A percentile compares a stretch with the other conserved stretches of the same genome.
Conservation (phyloP, 352 stramenopile species). For the Pythium brassicae region DNA sequence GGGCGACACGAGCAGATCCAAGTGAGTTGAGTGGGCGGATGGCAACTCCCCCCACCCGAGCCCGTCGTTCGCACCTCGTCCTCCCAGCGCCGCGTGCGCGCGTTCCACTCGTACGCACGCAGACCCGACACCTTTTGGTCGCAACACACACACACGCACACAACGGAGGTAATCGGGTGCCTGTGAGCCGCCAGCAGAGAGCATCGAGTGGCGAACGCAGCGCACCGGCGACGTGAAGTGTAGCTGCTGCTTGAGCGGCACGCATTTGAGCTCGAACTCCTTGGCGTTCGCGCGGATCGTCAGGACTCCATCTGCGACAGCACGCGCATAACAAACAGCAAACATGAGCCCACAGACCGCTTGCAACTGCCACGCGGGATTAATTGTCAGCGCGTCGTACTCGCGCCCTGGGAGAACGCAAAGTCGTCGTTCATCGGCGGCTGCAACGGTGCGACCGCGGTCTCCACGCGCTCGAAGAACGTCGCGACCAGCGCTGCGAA, state of each 20-base stretch:
- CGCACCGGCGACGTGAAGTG: conserved; percentile 59
- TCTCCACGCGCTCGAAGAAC: conserved; percentile 68
- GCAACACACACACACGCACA: no score
- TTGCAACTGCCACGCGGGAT: no score
- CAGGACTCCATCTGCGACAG: conserved; percentile 28
- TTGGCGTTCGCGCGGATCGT: conserved; percentile 44
- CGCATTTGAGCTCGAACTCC: conserved; percentile 60
- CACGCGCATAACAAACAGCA: not conserved
- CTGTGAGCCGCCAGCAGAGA: not conserved
- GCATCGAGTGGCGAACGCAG: not conserved
- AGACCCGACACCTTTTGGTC: conserved; percentile 56
- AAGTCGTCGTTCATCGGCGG: conserved; percentile 64
- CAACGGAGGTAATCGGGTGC: no score
- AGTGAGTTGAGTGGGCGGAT: not conserved
- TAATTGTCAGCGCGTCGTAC: conserved; percentile 12
- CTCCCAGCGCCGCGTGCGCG: conserved; percentile 64
- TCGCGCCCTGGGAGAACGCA: conserved; percentile 33
- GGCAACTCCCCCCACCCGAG: no score
- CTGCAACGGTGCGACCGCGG: conserved; percentile 49
- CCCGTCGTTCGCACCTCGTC: conserved; percentile 42
- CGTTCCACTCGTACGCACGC: conserved; percentile 74
- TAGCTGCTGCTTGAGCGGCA: conserved; percentile 62
- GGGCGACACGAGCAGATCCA: not conserved
- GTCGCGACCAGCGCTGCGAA: conserved; percentile 39
- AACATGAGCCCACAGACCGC: not conserved